These are phyloP conservation scores for Tolypocladium album DNA, from an alignment of 2,329 filamentous ascomycete genomes.

Conservation along the genomic window DNA sequence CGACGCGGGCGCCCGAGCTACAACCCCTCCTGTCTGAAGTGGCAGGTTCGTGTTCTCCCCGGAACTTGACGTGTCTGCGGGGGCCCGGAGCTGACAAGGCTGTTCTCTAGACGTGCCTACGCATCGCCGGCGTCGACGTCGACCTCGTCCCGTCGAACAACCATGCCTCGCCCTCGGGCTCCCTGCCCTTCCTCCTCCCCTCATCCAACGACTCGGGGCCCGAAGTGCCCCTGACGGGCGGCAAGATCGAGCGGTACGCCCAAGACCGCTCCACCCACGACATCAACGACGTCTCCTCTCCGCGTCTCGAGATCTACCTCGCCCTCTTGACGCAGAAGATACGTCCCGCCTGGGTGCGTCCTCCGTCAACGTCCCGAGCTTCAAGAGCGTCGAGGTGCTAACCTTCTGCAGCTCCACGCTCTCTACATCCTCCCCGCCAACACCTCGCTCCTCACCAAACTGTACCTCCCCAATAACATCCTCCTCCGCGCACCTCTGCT, in stretches of 20 bases:
- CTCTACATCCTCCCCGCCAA: conserved; percentile 69
- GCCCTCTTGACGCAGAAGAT: conserved; percentile 67
- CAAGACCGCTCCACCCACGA: conserved; percentile 29
- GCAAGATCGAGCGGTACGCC: conserved; percentile 59
- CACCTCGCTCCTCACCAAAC: conserved; percentile 52
- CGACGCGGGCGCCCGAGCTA: conserved; percentile 58
- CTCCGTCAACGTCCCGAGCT: background rate
- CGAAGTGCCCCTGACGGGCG: conserved; percentile 41
- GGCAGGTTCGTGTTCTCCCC: conserved; percentile 55
- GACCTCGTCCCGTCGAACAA: conserved; percentile 66
- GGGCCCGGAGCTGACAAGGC: background rate
- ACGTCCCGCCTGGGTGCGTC: conserved; percentile 71
- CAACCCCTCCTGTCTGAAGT: conserved; percentile 90
- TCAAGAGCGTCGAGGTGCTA: background rate
- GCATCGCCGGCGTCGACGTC: conserved; percentile 61
- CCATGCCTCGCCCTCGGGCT: conserved; percentile 81
- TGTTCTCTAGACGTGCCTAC: conserved; percentile 61
- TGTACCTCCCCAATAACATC: conserved; percentile 61
- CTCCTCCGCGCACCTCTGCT: conserved; percentile 54
- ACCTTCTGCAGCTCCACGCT: conserved; percentile 52
- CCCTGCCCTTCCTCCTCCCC: conserved; percentile 79
- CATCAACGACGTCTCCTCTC: conserved; percentile 37
- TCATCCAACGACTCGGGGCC: conserved; percentile 22
- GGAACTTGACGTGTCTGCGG: background rate
- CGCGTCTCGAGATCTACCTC: conserved; percentile 63